A percentile compares a stretch with the other conserved stretches of the same genome.
phyloP scores from a whole-genome alignment of 2,329 filamentous ascomycete species.

The Claviceps spartinae region DNA sequence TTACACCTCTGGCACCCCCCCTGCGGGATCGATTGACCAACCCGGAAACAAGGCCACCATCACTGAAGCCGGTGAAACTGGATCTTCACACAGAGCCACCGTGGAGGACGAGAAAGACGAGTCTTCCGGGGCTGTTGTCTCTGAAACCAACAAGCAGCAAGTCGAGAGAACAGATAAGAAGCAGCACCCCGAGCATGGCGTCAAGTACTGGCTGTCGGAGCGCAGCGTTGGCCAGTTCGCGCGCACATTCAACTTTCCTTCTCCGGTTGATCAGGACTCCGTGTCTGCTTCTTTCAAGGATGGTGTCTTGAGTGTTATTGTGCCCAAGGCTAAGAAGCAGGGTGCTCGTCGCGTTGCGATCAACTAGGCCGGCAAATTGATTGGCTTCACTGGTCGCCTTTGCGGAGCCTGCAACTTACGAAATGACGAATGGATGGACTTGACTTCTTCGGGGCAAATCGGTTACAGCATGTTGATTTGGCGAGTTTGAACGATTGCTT shows the following conservation, averaged over 20 bases:
- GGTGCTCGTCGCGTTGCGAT: slow-evolving; percentile 12
- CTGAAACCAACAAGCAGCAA: slow-evolving; percentile 8
- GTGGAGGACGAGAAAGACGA: slow-evolving; percentile 40
- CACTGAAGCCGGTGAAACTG: slow-evolving; percentile 18
- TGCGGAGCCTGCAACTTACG: neutral
- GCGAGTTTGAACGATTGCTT: too few relatives aligned
- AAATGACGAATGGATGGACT: neutral
- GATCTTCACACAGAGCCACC: slow-evolving; percentile 36
- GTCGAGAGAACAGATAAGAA: slow-evolving; percentile 16
- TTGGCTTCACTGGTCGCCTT: neutral
- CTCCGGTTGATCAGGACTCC: slow-evolving; percentile 41
- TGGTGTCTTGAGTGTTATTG: slow-evolving; percentile 44
- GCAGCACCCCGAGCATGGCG: slow-evolving; percentile 16
- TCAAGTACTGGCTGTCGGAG: slow-evolving; percentile 54
- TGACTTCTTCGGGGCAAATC: too few relatives aligned
- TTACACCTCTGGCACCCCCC: slow-evolving; percentile 33
- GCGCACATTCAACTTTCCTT: slow-evolving; percentile 51
- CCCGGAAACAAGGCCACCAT: slow-evolving; percentile 17
- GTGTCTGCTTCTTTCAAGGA: slow-evolving; percentile 49
- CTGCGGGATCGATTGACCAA: slow-evolving; percentile 31
- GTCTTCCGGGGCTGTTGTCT: slow-evolving; percentile 6
- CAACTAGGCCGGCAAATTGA: slow-evolving; percentile 8
- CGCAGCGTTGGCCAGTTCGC: slow-evolving; percentile 50
- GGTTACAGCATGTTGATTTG: neutral
- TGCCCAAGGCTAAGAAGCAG: slow-evolving; percentile 30